Base-by-base conservation (phyloP, 1,139 yeast genomes). In the Debaryomycetaceae sp. region DNA sequence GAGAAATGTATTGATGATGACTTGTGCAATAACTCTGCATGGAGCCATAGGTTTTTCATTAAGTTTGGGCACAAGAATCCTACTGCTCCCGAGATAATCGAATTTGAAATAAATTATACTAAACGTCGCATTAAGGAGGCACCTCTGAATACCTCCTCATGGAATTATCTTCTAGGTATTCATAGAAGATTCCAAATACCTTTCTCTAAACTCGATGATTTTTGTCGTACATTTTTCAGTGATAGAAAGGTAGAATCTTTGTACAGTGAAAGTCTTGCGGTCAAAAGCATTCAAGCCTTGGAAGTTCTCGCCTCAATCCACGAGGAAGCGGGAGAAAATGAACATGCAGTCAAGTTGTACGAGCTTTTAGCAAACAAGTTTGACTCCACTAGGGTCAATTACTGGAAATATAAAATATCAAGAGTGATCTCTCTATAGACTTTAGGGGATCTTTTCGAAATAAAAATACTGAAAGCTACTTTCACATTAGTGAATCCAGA, bases 1-100 rank as follows among this genome's bases (percentile, higher is more conserved):
- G 72, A 75, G n/a, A 50, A 53, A 17, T 63, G 80, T 53, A 63
- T 95, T 8, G 63, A 66, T 6, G 57, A 66, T 6, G 99, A 93
- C 63, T 78, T 88, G 20, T 73, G 89, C 55, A 93, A 93, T 66
- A 95, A 93, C 62, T 87, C 96, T 45, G 97, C 96, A 0, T 93
- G 99, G 99, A 78, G 83, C 46, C 95, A 88, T 64, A 74, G 97
- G 44, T 87, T 72, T 67, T 89, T 84, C 56, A 61, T 86, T 20
- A 58, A 60, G 34, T 72, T 75, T 46, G 67, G 69, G 22, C 49
- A 55, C n/a, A 47, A 47, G 2, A 43, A 46, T 3, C 44, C 52
- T 6, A 48, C 47, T 29, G 57, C 50, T 2, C 51, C 48, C 6
- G 50, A 37, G n/a, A 13, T 51, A 0, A 56, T 76, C 24, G 56